Percentiles rank a stretch among this genome's conserved stretches.
These are phyloP conservation scores for Myriosclerotinia scirpicola DNA, from an alignment of 2,329 filamentous ascomycete genomes.

Conservation along the genomic window DNA sequence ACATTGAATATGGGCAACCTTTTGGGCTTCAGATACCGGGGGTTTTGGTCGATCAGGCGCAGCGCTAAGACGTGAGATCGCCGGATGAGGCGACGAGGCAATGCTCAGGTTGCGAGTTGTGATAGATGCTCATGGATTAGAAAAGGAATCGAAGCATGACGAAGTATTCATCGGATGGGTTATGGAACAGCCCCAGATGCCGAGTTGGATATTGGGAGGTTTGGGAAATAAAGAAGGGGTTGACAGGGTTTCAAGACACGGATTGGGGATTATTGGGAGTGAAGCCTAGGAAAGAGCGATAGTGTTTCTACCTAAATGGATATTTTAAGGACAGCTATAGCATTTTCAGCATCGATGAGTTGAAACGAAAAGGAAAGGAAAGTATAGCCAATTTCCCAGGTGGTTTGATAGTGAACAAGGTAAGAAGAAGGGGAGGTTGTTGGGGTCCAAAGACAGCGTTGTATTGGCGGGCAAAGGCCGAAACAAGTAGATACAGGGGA, in stretches of 20 bases:
- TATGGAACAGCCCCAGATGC: slow-evolving; percentile 2
- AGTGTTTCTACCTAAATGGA: slow-evolving; percentile 1
- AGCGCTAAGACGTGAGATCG: slow-evolving; percentile 34
- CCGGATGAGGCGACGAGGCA: slow-evolving; percentile 34
- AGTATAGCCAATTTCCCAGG: background rate
- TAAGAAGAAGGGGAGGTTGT: background rate
- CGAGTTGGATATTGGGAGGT: slow-evolving; percentile 2
- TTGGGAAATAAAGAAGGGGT: slow-evolving; percentile 9
- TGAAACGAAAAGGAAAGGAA: background rate
- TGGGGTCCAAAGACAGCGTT: slow-evolving; percentile 10
- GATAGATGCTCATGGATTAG: slow-evolving; percentile 18
- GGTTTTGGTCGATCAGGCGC: slow-evolving; percentile 30
- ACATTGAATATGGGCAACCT: slow-evolving; percentile 10
- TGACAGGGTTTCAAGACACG: slow-evolving; percentile 7
- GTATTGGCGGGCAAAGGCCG: slow-evolving; percentile 14
- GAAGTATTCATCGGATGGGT: background rate
- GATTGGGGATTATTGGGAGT: slow-evolving; percentile 2
- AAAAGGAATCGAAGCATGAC: slow-evolving; percentile 7
- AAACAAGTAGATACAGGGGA: slow-evolving; percentile 14
- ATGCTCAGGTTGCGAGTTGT: slow-evolving; percentile 28
- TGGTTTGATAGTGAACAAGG: background rate
- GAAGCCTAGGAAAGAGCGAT: slow-evolving; percentile 6
- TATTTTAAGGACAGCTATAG: slow-evolving; percentile 4
- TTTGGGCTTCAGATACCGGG: slow-evolving; percentile 22
- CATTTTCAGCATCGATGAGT: background rate